Conservation (phyloP, 2,329 filamentous ascomycete species). For the Cordyceps cicadae region DNA sequence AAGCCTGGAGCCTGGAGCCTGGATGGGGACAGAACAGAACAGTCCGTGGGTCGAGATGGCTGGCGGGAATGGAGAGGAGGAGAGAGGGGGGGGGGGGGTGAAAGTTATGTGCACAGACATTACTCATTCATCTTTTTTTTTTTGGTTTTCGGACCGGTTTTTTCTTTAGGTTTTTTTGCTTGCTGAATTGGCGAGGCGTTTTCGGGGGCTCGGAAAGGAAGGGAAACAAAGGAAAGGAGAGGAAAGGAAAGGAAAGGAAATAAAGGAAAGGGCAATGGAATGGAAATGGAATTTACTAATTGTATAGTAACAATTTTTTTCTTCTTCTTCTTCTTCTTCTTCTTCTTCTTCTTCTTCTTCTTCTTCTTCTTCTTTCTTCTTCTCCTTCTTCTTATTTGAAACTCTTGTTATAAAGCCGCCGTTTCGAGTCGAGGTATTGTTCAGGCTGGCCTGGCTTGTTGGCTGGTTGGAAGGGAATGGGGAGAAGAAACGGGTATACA, state of each 20-base stretch:
- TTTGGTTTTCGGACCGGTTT: too few species aligned
- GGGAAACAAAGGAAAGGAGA: too few species aligned
- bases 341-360: too few species aligned
- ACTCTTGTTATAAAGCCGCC: not conserved
- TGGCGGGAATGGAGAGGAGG: too few species aligned
- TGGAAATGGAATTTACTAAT: not conserved
- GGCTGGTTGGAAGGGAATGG: not conserved
- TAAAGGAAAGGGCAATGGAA: too few species aligned
- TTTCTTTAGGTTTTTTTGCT: not conserved
- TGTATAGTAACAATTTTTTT: not conserved
- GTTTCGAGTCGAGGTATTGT: not conserved
- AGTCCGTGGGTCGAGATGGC: not conserved
- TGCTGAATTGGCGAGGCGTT: slow-evolving; percentile 7
- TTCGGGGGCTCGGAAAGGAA: not conserved
- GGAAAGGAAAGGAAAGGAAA: not conserved
- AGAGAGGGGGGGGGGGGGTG: not conserved
- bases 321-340: too few species aligned
- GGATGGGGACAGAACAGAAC: not conserved
- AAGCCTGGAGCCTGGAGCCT: too few species aligned
- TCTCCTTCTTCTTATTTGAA: not conserved
- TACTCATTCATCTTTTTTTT: not conserved
- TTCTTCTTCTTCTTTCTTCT: too few species aligned
- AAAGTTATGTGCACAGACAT: not conserved
- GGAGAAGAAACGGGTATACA: not conserved
- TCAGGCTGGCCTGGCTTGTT: not conserved